phyloP scores from a whole-genome alignment of 495 filamentous ascomycete genomes.

The Penicillium desertorum region DNA sequence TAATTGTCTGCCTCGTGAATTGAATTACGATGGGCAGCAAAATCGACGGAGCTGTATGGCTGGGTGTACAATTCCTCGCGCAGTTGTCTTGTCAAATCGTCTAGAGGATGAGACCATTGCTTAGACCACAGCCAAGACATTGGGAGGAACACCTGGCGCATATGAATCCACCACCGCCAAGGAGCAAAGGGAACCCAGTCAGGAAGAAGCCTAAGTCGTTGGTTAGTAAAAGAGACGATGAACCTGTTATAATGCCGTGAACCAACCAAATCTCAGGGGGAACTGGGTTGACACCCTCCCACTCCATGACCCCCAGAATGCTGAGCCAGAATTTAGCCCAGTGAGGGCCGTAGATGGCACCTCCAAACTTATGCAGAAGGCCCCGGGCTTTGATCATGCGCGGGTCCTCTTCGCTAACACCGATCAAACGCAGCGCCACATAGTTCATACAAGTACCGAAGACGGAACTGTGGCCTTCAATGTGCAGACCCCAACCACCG shows the following conservation, averaged over 20 bases:
- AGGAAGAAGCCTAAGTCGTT: slow-evolving; percentile 64
- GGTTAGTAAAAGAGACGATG: slow-evolving; percentile 4
- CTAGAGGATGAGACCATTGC: slow-evolving; percentile 68
- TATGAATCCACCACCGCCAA: slow-evolving; percentile 99
- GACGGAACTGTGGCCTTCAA: slow-evolving; percentile 89
- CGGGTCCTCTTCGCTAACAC: slow-evolving; percentile 81
- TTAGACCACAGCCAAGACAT: slow-evolving; percentile 90
- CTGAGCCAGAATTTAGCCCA: slow-evolving; percentile 95
- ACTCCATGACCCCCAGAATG: slow-evolving; percentile 77
- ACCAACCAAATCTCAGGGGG: slow-evolving; percentile 85
- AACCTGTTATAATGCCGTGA: neutral
- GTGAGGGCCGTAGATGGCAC: slow-evolving; percentile 80
- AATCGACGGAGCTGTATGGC: slow-evolving; percentile 75
- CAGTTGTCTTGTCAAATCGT: slow-evolving; percentile 67
- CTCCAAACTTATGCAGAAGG: slow-evolving; percentile 80
- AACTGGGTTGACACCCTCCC: slow-evolving; percentile 91
- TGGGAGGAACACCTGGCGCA: slow-evolving; percentile 86
- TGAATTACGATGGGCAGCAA: slow-evolving; percentile 73
- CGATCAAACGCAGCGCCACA: slow-evolving; percentile 77
- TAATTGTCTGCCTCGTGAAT: slow-evolving; percentile 83
- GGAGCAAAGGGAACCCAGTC: slow-evolving; percentile 94
- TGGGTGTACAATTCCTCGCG: slow-evolving; percentile 83
- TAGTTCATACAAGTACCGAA: slow-evolving; percentile 94
- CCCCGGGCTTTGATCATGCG: slow-evolving; percentile 84
- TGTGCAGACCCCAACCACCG: slow-evolving; percentile 96